A percentile compares a stretch with the other conserved stretches of the same genome.
phyloP scores from a whole-genome alignment of 495 filamentous ascomycete species.

The Friedmanniomyces endolithicus region DNA sequence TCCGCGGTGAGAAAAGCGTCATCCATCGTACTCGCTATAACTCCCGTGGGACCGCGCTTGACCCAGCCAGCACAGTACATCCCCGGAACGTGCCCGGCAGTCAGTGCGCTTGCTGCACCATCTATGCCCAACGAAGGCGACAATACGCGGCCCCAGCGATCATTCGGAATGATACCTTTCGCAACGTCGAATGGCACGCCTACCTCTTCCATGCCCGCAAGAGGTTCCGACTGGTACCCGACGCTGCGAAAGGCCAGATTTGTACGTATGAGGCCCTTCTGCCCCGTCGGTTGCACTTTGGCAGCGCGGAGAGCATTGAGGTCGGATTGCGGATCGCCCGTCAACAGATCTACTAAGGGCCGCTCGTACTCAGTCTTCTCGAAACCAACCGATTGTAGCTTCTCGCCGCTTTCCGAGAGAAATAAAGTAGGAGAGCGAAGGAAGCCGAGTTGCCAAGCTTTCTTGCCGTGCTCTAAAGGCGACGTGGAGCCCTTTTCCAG shows the following conservation, averaged over 20 bases:
- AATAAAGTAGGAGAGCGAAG: slow-evolving; percentile 65
- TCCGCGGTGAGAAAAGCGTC: slow-evolving; percentile 88
- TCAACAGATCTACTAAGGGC: slow-evolving; percentile 33
- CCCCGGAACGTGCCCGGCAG: slow-evolving; percentile 49
- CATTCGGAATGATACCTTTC: slow-evolving; percentile 72
- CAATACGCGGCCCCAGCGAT: slow-evolving; percentile 63
- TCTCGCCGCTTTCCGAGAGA: slow-evolving; percentile 36
- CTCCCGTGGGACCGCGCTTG: slow-evolving; percentile 85
- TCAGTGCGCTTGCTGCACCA: slow-evolving; percentile 22
- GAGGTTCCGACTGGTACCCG: slow-evolving; percentile 70
- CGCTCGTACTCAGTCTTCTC: slow-evolving; percentile 43
- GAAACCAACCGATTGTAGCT: slow-evolving; percentile 52
- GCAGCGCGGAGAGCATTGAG: slow-evolving; percentile 39
- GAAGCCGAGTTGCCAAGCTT: slow-evolving; percentile 75
- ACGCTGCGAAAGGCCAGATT: slow-evolving; percentile 77
- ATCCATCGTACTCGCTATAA: slow-evolving; percentile 91
- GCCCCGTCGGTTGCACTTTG: slow-evolving; percentile 38
- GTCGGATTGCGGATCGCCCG: slow-evolving; percentile 30
- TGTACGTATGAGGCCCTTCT: slow-evolving; percentile 36
- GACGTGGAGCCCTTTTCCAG: slow-evolving; percentile 57
- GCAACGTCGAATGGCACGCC: slow-evolving; percentile 64
- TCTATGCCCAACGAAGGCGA: slow-evolving; percentile 18
- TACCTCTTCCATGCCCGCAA: slow-evolving; percentile 64
- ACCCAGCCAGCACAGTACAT: slow-evolving; percentile 95
- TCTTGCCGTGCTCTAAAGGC: slow-evolving; percentile 35